Evolutionary conservation across 139 green algal genomes (phyloP).

Genomic region (Asterochloris sp.): DNA sequence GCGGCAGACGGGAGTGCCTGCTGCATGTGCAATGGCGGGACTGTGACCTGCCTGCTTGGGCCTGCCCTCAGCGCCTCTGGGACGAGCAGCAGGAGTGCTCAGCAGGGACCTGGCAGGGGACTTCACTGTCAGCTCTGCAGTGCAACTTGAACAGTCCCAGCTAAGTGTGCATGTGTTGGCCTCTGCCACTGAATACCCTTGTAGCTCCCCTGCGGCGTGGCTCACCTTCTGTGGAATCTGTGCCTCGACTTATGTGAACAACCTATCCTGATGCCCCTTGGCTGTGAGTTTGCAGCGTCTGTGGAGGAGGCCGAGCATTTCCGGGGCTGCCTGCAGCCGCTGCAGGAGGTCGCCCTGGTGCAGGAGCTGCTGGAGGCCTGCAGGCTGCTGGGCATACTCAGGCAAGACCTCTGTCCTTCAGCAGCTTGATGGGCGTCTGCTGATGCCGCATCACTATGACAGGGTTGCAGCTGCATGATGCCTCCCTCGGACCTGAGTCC

Average conservation of each 20-base stretch:
- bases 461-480: too few relatives aligned
- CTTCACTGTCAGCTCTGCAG: too few relatives aligned
- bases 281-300: constrained; percentile 9
- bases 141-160: too few relatives aligned
- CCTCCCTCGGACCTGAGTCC: too few relatives aligned
- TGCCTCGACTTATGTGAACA: not conserved
- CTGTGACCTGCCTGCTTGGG: too few relatives aligned
- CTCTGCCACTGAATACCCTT: not conserved
- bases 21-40: too few relatives aligned
- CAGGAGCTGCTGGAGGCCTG: constrained; percentile 21
- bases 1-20: too few relatives aligned
- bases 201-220: not conserved
- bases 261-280: too few relatives aligned
- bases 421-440: not conserved
- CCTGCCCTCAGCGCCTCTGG: too few relatives aligned
- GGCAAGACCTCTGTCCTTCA: not conserved
- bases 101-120: too few relatives aligned
- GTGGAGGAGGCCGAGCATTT: constrained; percentile 10
- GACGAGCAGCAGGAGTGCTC: too few relatives aligned
- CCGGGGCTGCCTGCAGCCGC: constrained; percentile 9
- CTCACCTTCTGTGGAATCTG: not conserved
- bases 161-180: not conserved
- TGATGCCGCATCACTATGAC: not conserved
- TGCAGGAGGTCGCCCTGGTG: constrained; percentile 19
- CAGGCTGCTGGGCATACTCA: not conserved